phyloP scores from a whole-genome alignment of 768 basidiomycete genomes.

The Amanita inopinata region DNA sequence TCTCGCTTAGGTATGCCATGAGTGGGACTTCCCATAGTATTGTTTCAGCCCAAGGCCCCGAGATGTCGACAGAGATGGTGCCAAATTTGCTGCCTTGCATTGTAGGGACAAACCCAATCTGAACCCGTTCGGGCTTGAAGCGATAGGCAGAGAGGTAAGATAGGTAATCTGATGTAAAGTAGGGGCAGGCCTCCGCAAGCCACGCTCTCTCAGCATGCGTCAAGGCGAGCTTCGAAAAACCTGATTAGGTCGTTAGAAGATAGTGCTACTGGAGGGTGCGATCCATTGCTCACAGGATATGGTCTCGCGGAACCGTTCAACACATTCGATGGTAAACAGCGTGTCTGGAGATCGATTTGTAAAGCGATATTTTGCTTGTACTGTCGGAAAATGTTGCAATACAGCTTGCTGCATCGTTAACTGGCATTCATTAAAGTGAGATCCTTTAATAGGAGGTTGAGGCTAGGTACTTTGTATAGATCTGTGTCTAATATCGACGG shows the following conservation, averaged over 20 bases:
- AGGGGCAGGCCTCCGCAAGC: conserved; percentile 64
- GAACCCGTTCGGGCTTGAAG: conserved; percentile 69
- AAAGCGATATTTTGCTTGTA: conserved; percentile 66
- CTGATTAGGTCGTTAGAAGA: conserved; percentile 27
- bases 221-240: conserved; percentile 54
- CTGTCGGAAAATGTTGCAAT: conserved; percentile 62
- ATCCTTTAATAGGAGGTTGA: not conserved
- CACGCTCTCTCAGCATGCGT: conserved; percentile 54
- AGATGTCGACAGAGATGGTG: conserved; percentile 58
- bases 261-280: not conserved
- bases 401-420: conserved; percentile 96
- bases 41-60: conserved; percentile 70
- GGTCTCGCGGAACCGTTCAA: conserved; percentile 46
- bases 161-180: conserved; percentile 63
- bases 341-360: conserved; percentile 63
- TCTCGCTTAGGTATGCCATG: conserved; percentile 87
- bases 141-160: conserved; percentile 62
- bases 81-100: conserved; percentile 44
- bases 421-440: conserved; percentile 29
- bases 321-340: conserved; percentile 56
- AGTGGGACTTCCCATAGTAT: conserved; percentile 96
- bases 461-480: conserved; percentile 71
- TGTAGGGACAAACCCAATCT: conserved; percentile 51
- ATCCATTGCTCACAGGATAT: conserved; percentile 39
- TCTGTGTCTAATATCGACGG: conserved; percentile 84